Evolutionary conservation across 2,329 filamentous ascomycete genomes (phyloP), one percentile per base, ranked within the genome.

Genomic region (Talaromyces rugulosus): DNA sequence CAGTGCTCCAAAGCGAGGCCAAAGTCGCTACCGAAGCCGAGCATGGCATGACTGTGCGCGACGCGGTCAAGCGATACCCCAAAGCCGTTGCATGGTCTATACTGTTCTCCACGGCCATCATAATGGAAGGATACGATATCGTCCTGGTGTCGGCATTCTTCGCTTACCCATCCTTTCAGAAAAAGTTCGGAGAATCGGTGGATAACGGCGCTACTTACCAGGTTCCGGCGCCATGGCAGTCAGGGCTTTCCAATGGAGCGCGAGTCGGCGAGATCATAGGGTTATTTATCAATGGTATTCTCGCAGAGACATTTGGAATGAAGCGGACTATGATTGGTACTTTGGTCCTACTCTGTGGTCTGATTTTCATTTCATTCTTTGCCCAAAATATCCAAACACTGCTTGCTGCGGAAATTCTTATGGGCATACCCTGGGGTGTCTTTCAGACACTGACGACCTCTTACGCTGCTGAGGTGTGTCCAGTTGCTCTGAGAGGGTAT

Each of bases 51-150:
- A 89, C 83, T 54, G 79, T 96, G 63, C 72, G 84, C 73, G 86
- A 96, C 78, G 92, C 91, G 64, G 82, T 96, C 74, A 86, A 82
- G 71, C 82, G 94, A 30, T 47, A 47, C n/a, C 42, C 42, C 42
- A 47, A 47, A 79, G 92, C 92, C 27, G 88, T 96, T 62, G 83
- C 80, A 18, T 96, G 91, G 91, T 91, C 88, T 68, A 71, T 96
- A 57, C 80, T 96, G 62, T 92, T 96, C 74, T 93, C 89, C 18
- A 94, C 90, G 0, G 92, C 89, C 72, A 95, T 96, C 70, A 87
- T 86, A 69, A 96, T 96, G 92, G 92, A 96, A 75, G 91, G 90
- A 40, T 96, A 93, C 78, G 91, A 96, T 71, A 82, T 95, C 62
- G 88, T 85, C 69, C 80, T 96, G 59, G 85, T 94, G 69, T 91